Evolutionary conservation across 23 red algal species (phyloP), one percentile per base, ranked within the genome.

Genomic region (Gracilaria domingensis): DNA sequence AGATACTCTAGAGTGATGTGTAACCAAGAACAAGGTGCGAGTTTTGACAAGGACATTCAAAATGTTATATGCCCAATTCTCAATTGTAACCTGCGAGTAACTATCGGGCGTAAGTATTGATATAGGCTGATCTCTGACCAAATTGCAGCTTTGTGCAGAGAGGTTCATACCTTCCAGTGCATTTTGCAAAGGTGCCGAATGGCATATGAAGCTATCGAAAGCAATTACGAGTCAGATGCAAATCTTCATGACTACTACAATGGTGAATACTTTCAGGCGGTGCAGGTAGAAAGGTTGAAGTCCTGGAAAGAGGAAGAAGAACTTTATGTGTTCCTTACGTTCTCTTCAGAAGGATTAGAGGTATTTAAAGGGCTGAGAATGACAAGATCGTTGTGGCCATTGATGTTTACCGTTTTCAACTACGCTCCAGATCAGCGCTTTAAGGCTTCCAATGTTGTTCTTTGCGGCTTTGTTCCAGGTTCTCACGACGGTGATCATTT

Each of bases 331-430:
- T 79, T 79, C n/a, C 28, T 79, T 11, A 18, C 23, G 3, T 55
- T 79, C 45, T 79, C 74, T 42, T 40, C 74, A 1, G 74, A 79
- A 8, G 74, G 42, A 16, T 11, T 79, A 6, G 74, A 79, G 53
- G 45, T 79, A 20, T 79, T 32, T 28, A 57, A 17, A 29, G 51
- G 45, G 24, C 44, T 38, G 28, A 57, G 13, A 26, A 57, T 51
- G 24, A 79, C 18, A 4, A 18, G 74, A 79, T 55, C 37, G 3
- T 20, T 51, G 44, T 79, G 74, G 74, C 74, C 74, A 40, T 20
- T 79, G 17, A 79, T 79, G 45, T 49, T 79, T 32, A 79, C 23
- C 8, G 23, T 79, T 53, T 23, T 79, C 9, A 79, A 79, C 39
- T 57, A 55, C 12, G 28, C 6, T 16, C 51, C 28, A 12, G 18